A percentile compares a stretch with the other conserved stretches of the same genome.
These are phyloP conservation scores for Rubia tinctorum DNA, from an alignment of 305 asterid genomes.

Conservation along the genomic window DNA sequence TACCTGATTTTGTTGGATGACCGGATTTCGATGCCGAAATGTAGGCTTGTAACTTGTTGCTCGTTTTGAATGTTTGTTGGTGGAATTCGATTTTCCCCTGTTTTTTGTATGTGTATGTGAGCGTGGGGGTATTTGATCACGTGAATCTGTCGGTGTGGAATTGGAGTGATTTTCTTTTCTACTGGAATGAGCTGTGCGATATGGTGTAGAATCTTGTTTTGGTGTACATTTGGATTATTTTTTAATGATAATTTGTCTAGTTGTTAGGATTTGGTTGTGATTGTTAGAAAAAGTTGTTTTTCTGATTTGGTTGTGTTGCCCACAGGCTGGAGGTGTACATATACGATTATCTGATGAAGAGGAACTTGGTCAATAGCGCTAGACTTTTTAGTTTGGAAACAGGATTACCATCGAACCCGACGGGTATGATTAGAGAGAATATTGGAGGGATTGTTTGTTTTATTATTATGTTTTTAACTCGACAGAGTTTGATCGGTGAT, in stretches of 20 bases:
- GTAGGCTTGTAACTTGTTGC: not conserved
- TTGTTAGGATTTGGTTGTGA: not conserved
- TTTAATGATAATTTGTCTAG: not conserved
- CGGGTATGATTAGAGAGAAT: slow-evolving; percentile 25
- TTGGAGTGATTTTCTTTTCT: not conserved
- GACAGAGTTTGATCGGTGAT: not conserved
- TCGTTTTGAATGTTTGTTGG: not conserved
- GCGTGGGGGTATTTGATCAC: not conserved
- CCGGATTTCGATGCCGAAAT: not conserved
- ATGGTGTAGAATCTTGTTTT: not conserved
- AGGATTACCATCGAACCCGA: slow-evolving; percentile 24
- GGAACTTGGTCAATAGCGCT: slow-evolving; percentile 33
- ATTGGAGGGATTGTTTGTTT: not conserved
- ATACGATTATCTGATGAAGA: slow-evolving; percentile 40
- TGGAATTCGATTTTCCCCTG: not conserved
- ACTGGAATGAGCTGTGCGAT: not conserved
- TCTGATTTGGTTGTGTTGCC: not conserved
- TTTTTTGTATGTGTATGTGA: not conserved
- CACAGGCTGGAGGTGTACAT: slow-evolving; percentile 44
- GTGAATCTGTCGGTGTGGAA: not conserved
- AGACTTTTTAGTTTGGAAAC: slow-evolving; percentile 35
- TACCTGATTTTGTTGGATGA: not conserved
- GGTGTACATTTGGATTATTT: not conserved
- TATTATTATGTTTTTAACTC: not conserved
- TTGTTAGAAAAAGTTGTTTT: not conserved